Conservation (phyloP, 2,329 filamentous ascomycete genomes). For the Xylariaceae sp. region DNA sequence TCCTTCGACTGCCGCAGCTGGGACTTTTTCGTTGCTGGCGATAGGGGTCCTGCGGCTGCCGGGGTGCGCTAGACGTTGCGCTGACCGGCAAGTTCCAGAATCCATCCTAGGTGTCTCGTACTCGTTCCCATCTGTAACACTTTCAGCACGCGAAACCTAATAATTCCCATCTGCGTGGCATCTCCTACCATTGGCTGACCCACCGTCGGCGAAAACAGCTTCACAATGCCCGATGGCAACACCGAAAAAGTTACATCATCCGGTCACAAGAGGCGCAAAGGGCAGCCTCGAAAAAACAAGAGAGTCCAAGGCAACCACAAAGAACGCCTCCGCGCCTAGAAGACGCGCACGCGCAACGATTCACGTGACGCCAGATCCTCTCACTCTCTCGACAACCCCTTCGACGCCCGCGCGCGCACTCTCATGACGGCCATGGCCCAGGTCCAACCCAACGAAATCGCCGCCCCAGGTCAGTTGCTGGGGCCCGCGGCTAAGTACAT, state of each 20-base stretch:
- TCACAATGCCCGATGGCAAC: neutral
- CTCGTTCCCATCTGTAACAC: no score
- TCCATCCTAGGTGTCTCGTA: conserved; percentile 4
- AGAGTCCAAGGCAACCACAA: conserved; percentile 9
- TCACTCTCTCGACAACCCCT: neutral
- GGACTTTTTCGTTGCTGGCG: conserved; percentile 15
- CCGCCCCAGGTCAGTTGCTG: conserved; percentile 79
- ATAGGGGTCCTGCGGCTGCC: neutral
- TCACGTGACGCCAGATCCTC: neutral
- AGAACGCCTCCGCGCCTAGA: neutral
- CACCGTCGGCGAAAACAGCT: conserved; percentile 1
- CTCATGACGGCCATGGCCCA: conserved; percentile 20
- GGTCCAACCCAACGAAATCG: conserved; percentile 42
- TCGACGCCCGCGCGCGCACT: no score
- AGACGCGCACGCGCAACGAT: neutral
- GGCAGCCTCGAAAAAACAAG: no score
- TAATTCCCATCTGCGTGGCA: no score
- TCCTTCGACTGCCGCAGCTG: conserved; percentile 7
- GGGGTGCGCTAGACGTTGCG: neutral
- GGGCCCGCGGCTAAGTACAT: conserved; percentile 65
- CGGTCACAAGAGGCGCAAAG: no score
- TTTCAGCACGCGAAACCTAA: no score
- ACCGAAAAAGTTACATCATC: conserved; percentile 17
- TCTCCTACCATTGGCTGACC: neutral
- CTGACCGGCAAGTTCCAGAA: neutral